Conservation (phyloP, 75 land plant species). For the Selaginella tamariscina region DNA sequence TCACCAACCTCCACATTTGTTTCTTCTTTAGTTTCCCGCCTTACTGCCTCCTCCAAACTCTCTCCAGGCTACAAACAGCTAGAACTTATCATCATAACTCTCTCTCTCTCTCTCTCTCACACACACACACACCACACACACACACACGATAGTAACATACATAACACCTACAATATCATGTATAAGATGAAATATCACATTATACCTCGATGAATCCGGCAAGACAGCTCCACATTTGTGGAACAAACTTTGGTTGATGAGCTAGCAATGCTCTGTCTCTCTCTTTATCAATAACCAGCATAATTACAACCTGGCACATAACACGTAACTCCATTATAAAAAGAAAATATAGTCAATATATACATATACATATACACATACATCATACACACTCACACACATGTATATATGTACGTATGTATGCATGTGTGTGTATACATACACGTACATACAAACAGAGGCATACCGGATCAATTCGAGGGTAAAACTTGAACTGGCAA, state of each 20-base stretch:
- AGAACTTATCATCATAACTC: too few relatives aligned
- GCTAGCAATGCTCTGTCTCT: conserved; percentile 79
- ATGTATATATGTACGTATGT: too few relatives aligned
- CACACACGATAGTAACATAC: neutral
- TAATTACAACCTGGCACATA: conserved; percentile 97
- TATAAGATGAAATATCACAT: neutral
- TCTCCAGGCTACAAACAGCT: conserved; percentile 63
- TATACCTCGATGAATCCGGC: conserved; percentile 93
- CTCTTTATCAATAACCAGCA: conserved; percentile 86
- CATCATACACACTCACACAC: too few relatives aligned
- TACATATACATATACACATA: too few relatives aligned
- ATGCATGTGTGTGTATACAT: too few relatives aligned
- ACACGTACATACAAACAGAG: neutral
- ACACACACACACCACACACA: too few relatives aligned
- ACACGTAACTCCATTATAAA: too few relatives aligned
- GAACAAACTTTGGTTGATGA: conserved; percentile 69
- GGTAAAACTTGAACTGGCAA: conserved; percentile 73
- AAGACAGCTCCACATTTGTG: conserved; percentile 97
- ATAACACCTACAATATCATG: too few relatives aligned
- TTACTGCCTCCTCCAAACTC: conserved; percentile 91
- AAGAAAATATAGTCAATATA: too few relatives aligned
- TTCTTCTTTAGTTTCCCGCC: conserved; percentile 89
- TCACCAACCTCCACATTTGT: conserved; percentile 94
- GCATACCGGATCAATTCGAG: conserved; percentile 77
- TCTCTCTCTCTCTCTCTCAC: too few relatives aligned